A percentile compares a stretch with the other conserved stretches of the same genome.
These are phyloP conservation scores for Emericellopsis terricola DNA, from an alignment of 495 filamentous ascomycete genomes.

Conservation along the genomic window DNA sequence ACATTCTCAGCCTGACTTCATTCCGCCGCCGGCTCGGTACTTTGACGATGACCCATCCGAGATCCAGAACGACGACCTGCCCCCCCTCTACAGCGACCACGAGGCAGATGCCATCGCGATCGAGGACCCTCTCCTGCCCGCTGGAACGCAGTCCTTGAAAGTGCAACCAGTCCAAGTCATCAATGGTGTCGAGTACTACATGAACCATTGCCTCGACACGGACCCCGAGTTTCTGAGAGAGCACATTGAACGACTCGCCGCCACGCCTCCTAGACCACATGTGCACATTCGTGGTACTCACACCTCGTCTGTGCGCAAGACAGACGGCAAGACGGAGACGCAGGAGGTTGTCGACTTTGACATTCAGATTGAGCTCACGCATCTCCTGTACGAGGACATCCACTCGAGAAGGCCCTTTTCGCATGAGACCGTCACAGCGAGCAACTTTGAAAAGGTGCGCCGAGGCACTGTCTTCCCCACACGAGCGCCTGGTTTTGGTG, in stretches of 20 bases:
- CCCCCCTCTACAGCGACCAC: constrained; percentile 16
- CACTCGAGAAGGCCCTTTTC: constrained; percentile 7
- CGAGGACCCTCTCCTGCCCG: constrained; percentile 9
- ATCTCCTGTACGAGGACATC: constrained; percentile 25
- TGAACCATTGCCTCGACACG: constrained; percentile 18
- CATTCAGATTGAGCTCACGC: constrained; percentile 29
- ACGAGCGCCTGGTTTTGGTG: constrained; percentile 16
- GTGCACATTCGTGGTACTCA: constrained; percentile 32
- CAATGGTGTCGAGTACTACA: constrained; percentile 15
- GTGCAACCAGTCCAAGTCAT: constrained; percentile 7
- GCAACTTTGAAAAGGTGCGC: constrained; percentile 18
- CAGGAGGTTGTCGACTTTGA: constrained; percentile 30
- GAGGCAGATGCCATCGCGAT: constrained; percentile 4
- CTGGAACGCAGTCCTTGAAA: constrained; percentile 1
- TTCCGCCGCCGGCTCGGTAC: too few species aligned
- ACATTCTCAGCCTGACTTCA: too few species aligned
- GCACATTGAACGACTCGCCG: constrained; percentile 21
- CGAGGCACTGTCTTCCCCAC: constrained; percentile 23
- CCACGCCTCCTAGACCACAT: constrained; percentile 24
- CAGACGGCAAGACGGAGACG: constrained; percentile 25
- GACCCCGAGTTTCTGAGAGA: constrained; percentile 22
- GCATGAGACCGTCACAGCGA: constrained; percentile 14
- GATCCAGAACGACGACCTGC: constrained; percentile 14
- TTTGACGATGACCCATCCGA: constrained; percentile 15
- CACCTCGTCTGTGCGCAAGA: constrained; percentile 19